These are phyloP conservation scores for Blastobotrys persicus DNA, from an alignment of 1,139 yeast species.

Conservation along the genomic window DNA sequence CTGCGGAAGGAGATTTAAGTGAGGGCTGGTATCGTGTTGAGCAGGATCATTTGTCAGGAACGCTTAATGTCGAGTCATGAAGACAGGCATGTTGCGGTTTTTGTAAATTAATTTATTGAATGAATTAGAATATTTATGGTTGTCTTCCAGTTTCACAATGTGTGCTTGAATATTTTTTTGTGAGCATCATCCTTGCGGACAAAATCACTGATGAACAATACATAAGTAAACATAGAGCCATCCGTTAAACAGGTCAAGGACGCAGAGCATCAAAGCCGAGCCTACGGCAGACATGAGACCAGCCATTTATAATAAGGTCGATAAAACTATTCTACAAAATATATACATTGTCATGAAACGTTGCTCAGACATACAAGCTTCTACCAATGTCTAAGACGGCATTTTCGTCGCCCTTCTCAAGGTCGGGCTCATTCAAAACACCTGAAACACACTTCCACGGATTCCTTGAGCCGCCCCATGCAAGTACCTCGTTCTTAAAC, in stretches of 20 bases:
- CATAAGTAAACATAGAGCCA: too few relatives aligned
- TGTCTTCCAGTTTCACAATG: too few relatives aligned
- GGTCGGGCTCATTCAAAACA: conserved; percentile 60
- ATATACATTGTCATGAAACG: neutral
- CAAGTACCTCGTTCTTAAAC: conserved; percentile 65
- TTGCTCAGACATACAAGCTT: conserved; percentile 16
- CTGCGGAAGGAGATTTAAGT: neutral
- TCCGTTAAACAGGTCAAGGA: too few relatives aligned
- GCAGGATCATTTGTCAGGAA: neutral
- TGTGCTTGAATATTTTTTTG: neutral
- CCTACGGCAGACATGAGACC: too few relatives aligned
- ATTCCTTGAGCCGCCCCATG: conserved; percentile 93
- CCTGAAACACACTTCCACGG: conserved; percentile 88
- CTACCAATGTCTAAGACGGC: conserved; percentile 71
- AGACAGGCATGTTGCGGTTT: too few relatives aligned
- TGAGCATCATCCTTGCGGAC: too few relatives aligned
- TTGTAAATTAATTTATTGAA: too few relatives aligned
- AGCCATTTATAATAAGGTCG: too few relatives aligned
- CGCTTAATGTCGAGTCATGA: too few relatives aligned
- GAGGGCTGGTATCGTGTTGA: conserved; percentile 8
- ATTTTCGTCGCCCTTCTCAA: conserved; percentile 62
- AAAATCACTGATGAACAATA: too few relatives aligned
- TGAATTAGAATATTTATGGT: too few relatives aligned
- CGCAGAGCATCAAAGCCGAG: too few relatives aligned
- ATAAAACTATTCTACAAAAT: neutral